Conservation (phyloP, 2,329 filamentous ascomycete species). For the Xylaria multiplex region DNA sequence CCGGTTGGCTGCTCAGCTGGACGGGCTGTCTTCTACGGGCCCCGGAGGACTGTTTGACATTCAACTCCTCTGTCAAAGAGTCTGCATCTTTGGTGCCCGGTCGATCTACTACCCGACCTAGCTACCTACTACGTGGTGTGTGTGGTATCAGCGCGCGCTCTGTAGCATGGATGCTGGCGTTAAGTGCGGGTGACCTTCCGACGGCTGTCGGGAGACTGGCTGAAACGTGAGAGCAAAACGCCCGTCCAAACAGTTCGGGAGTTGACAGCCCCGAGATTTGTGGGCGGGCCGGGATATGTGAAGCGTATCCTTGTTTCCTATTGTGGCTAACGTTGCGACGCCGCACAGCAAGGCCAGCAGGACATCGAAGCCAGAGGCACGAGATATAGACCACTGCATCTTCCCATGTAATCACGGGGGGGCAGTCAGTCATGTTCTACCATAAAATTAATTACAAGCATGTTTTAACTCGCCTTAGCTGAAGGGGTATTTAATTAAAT, state of each 20-base stretch:
- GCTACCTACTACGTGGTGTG: neutral
- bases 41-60: slow-evolving; percentile 37
- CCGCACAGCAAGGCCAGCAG: neutral
- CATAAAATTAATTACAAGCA: neutral
- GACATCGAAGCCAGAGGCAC: neutral
- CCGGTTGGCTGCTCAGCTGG: slow-evolving; percentile 11
- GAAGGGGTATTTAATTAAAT: neutral
- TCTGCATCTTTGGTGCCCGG: slow-evolving; percentile 11
- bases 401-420: neutral
- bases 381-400: neutral
- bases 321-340: slow-evolving; percentile 21
- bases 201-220: slow-evolving; percentile 25
- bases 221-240: slow-evolving; percentile 45
- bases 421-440: too few relatives aligned
- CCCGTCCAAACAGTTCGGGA: slow-evolving; percentile 44
- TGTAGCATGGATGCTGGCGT: too few relatives aligned
- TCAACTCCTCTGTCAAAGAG: slow-evolving; percentile 23
- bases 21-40: slow-evolving; percentile 23
- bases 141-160: too few relatives aligned
- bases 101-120: slow-evolving; percentile 5
- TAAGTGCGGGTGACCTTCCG: slow-evolving; percentile 18
- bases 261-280: slow-evolving; percentile 42
- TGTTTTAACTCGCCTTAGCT: neutral
- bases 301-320: slow-evolving; percentile 40
- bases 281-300: slow-evolving; percentile 35